Conservation (phyloP, 73 alveolate species). For the Tetrahymena elliotti region DNA sequence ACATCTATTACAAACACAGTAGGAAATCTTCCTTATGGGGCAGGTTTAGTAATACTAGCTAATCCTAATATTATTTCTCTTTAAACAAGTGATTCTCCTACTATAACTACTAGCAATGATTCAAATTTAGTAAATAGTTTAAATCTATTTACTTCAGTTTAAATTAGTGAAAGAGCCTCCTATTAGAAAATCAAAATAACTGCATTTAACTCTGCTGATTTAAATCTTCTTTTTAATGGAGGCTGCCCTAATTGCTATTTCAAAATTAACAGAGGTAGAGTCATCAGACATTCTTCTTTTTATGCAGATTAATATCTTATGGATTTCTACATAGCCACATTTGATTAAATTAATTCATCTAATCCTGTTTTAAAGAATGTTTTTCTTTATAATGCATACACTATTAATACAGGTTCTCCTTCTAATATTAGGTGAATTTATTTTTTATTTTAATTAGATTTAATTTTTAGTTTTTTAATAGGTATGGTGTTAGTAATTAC, state of each 20-base stretch:
- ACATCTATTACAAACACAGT: not conserved
- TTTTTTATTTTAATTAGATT: not conserved
- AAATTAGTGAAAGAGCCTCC: not conserved
- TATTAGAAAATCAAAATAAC: not conserved
- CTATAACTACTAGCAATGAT: not conserved
- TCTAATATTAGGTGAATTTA: not conserved
- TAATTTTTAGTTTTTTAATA: not conserved
- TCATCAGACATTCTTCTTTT: constrained; percentile 2
- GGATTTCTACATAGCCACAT: constrained; percentile 28
- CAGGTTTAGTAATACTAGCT: not conserved
- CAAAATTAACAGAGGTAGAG: not conserved
- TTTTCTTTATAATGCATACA: constrained; percentile 17
- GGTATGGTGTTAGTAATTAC: constrained; percentile 23
- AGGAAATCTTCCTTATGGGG: not conserved
- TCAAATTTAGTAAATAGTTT: not conserved
- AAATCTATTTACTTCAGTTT: not conserved
- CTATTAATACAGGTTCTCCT: constrained; percentile 8
- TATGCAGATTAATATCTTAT: constrained; percentile 34
- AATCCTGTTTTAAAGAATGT: constrained; percentile 15
- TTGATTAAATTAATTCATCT: constrained; percentile 21
- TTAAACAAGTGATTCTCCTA: not conserved
- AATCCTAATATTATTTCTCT: not conserved
- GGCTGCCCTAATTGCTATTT: not conserved
- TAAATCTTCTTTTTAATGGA: not conserved
- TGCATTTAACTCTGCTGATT: not conserved